A percentile compares a stretch with the other conserved stretches of the same genome.
These are phyloP conservation scores for Corymbia citriodora DNA, from an alignment of 441 rosid species.

Conservation along the genomic window DNA sequence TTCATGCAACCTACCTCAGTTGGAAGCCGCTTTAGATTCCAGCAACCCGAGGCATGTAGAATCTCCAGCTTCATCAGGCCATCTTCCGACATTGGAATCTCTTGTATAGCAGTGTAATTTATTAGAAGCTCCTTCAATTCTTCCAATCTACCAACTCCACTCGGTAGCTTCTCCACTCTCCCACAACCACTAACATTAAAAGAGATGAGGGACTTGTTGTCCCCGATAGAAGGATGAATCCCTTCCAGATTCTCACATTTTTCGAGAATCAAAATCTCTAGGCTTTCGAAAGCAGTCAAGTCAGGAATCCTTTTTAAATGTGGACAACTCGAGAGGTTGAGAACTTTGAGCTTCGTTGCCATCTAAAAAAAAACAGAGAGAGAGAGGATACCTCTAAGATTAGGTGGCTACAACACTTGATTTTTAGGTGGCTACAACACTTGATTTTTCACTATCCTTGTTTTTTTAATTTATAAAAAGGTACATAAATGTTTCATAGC, in stretches of 20 bases:
- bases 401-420: fast-evolving
- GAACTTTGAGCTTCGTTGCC: fast-evolving
- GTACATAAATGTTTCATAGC: neutral
- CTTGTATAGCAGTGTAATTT: too few species aligned
- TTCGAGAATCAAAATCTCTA: neutral
- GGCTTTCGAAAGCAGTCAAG: neutral
- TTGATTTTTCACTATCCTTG: too few species aligned
- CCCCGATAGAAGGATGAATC: neutral
- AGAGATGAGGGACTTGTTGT: fast-evolving
- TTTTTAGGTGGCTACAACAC: fast-evolving
- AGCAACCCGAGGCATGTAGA: too few species aligned
- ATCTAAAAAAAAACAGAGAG: fast-evolving
- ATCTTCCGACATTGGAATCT: fast-evolving
- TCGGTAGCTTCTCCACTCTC: neutral
- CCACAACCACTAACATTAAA: neutral
- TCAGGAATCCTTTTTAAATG: neutral
- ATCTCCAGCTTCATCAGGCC: too few species aligned
- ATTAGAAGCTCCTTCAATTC: too few species aligned
- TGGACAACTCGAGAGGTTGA: neutral
- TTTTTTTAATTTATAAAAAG: too few species aligned
- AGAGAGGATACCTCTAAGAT: neutral
- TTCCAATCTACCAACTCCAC: too few species aligned
- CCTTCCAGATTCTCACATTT: neutral
- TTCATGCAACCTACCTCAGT: fast-evolving
- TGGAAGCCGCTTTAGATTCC: too few species aligned